Percentiles rank a stretch among this genome's conserved stretches.
These are phyloP conservation scores for Fonsecaea multimorphosa DNA, from an alignment of 2,329 filamentous ascomycete genomes.

Conservation along the genomic window DNA sequence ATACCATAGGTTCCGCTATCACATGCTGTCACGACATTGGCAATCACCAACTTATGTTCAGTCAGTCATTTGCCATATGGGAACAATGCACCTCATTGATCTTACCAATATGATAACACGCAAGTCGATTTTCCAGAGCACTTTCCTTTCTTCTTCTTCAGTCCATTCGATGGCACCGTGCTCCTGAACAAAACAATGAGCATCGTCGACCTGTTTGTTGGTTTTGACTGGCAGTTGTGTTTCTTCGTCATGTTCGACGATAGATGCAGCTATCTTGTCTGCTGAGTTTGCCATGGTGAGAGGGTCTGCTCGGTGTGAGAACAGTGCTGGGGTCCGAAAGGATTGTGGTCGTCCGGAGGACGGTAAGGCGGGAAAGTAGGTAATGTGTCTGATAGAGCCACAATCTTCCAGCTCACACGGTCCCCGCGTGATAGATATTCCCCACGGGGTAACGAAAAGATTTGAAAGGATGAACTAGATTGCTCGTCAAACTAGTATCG, in stretches of 20 bases:
- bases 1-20: background rate
- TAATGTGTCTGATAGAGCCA: background rate
- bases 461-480: constrained; percentile 1
- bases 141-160: background rate
- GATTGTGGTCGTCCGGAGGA: background rate
- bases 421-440: constrained; percentile 2
- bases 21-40: background rate
- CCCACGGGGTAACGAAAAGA: constrained; percentile 4
- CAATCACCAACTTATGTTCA: background rate
- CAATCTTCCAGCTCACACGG: background rate
- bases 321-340: background rate
- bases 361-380: background rate
- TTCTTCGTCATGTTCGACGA: constrained; percentile 7
- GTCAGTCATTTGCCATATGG: background rate
- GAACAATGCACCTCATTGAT: background rate
- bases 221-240: background rate
- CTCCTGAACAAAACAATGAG: background rate
- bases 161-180: background rate
- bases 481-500: background rate
- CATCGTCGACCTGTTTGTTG: background rate
- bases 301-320: background rate
- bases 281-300: background rate
- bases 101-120: background rate
- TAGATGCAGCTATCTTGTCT: constrained; percentile 2
- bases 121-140: background rate